Conservation (phyloP, 805 yeast species). For the Kazachstania psychrophila region DNA sequence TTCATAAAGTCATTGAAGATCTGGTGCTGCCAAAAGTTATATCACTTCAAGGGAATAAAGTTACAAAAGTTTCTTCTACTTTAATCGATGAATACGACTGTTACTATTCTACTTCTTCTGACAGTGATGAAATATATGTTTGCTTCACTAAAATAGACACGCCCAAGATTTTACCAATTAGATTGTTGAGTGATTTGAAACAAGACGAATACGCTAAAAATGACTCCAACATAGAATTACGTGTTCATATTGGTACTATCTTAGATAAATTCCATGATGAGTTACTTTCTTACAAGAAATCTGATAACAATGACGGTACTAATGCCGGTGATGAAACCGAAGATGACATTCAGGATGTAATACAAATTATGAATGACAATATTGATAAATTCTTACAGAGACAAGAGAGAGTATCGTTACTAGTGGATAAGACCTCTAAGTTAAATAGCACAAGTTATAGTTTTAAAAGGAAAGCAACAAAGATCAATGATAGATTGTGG, state of each 20-base stretch:
- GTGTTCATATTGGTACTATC: slow-evolving; percentile 19
- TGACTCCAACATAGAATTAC: slow-evolving; percentile 18
- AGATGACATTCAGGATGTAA: slow-evolving; percentile 24
- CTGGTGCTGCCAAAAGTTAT: slow-evolving; percentile 27
- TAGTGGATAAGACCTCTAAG: slow-evolving; percentile 73
- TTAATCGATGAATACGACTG: slow-evolving; percentile 29
- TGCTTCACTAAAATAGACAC: slow-evolving; percentile 21
- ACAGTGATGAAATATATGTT: slow-evolving; percentile 13
- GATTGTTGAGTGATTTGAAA: slow-evolving; percentile 26
- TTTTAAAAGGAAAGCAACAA: slow-evolving; percentile 60
- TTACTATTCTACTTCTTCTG: slow-evolving; percentile 23
- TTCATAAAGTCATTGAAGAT: slow-evolving; percentile 23
- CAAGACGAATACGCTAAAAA: slow-evolving; percentile 12
- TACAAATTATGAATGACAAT: slow-evolving; percentile 32
- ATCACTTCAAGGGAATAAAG: slow-evolving; percentile 26
- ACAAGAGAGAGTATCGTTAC: slow-evolving; percentile 62
- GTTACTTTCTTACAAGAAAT: slow-evolving; percentile 16
- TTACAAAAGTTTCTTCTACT: slow-evolving; percentile 25
- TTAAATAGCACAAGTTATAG: slow-evolving; percentile 57
- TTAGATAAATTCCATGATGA: slow-evolving; percentile 26
- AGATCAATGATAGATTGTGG: slow-evolving; percentile 62
- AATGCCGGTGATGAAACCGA: slow-evolving; percentile 19
- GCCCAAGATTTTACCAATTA: slow-evolving; percentile 28
- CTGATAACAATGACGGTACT: background rate
- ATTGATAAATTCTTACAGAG: slow-evolving; percentile 49